These are phyloP conservation scores for Typha latifolia DNA, from an alignment of 176 grass and related monocot species.

Conservation along the genomic window DNA sequence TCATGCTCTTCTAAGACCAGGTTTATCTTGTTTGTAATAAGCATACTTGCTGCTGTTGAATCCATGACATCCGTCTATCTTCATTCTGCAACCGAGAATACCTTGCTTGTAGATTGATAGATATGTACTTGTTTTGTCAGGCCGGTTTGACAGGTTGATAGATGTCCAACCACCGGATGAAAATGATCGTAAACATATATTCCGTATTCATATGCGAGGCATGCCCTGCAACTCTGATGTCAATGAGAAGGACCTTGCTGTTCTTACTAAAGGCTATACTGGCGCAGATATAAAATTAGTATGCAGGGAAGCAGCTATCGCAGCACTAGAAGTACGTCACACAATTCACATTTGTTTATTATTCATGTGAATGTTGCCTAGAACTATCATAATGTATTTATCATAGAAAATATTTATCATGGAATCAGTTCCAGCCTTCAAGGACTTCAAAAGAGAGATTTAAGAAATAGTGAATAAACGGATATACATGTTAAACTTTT, in stretches of 20 bases:
- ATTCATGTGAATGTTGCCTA: not conserved
- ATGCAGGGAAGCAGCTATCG: slow-evolving; percentile 83
- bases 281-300: slow-evolving; percentile 77
- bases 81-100: not conserved
- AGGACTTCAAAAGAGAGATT: no score
- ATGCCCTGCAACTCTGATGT: slow-evolving; percentile 58
- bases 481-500: no score
- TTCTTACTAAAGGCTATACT: slow-evolving; percentile 80
- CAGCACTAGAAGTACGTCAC: slow-evolving; percentile 64
- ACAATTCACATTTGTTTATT: slow-evolving; percentile 2
- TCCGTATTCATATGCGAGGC: slow-evolving; percentile 50
- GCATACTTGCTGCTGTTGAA: not conserved
- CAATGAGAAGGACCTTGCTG: slow-evolving; percentile 56
- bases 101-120: not conserved
- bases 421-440: no score
- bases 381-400: not conserved
- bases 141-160: slow-evolving; percentile 79
- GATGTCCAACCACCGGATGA: slow-evolving; percentile 83
- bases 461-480: no score
- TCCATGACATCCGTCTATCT: not conserved
- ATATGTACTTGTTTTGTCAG: slow-evolving; percentile 27
- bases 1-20: slow-evolving; percentile 78
- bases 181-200: slow-evolving; percentile 66
- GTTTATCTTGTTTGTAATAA: slow-evolving; percentile 13
- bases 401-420: not conserved